A percentile compares a stretch with the other conserved stretches of the same genome.
phyloP scores from a whole-genome alignment of 83 land plant species.

The Diphasiastrum complanatum region DNA sequence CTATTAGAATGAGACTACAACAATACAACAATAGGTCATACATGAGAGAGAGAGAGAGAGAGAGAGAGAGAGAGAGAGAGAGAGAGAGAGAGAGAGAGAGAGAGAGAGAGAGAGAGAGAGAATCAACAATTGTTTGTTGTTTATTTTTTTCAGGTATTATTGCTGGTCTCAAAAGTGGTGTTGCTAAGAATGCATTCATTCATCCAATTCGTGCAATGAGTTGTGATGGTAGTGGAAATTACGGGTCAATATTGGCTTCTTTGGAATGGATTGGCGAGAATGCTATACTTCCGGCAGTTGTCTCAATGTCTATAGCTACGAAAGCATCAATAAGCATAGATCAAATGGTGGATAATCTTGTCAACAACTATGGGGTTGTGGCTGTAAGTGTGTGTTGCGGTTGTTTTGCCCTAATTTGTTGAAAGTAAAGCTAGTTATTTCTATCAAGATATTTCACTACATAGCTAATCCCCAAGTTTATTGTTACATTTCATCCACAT shows the following conservation, averaged over 20 bases:
- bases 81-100: background rate
- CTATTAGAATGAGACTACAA: no score
- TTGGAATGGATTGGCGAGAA: slow-evolving; percentile 31
- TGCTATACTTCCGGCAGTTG: slow-evolving; percentile 20
- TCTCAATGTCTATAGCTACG: slow-evolving; percentile 36
- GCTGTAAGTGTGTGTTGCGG: slow-evolving; percentile 18
- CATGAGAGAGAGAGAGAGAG: no score
- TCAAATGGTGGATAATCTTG: slow-evolving; percentile 26
- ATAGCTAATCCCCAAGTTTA: no score
- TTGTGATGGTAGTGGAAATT: slow-evolving; percentile 28
- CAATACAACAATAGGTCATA: no score
- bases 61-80: no score
- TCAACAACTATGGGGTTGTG: slow-evolving; percentile 20
- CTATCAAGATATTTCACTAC: no score
- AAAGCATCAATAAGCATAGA: slow-evolving; percentile 35
- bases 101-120: background rate
- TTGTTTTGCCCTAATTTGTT: no score
- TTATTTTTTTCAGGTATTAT: slow-evolving; percentile 15
- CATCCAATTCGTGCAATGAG: slow-evolving; percentile 32
- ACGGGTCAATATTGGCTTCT: slow-evolving; percentile 22
- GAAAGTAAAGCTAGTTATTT: no score
- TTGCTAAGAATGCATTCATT: slow-evolving; percentile 27
- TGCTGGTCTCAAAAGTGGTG: slow-evolving; percentile 31
- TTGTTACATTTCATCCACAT: no score
- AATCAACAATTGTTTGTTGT: background rate